phyloP scores from a whole-genome alignment of 768 basidiomycete genomes.

The Suillus spraguei region DNA sequence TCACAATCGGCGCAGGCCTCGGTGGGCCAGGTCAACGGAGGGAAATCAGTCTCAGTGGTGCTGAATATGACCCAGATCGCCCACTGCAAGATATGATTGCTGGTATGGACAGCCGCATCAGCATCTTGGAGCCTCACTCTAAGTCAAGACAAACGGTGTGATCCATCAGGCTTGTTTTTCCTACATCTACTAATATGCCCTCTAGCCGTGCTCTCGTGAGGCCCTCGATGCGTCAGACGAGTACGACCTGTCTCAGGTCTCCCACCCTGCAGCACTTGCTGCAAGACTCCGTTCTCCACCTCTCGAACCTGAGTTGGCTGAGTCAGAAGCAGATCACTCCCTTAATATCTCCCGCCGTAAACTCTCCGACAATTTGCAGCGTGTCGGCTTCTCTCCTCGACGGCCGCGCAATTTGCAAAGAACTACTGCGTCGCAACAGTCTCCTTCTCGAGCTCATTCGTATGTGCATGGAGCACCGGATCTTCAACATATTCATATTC shows the following conservation, averaged over 20 bases:
- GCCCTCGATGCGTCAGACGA: slow-evolving; percentile 65
- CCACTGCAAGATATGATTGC: slow-evolving; percentile 74
- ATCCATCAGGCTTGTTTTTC: slow-evolving; percentile 11
- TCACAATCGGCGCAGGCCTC: slow-evolving; percentile 86
- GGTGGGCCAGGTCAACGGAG: slow-evolving; percentile 51
- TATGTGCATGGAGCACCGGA: slow-evolving; percentile 15
- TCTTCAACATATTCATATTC: slow-evolving; percentile 1
- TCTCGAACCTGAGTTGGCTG: slow-evolving; percentile 49
- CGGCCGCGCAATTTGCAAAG: slow-evolving; percentile 58
- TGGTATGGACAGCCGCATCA: slow-evolving; percentile 56
- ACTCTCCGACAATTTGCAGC: slow-evolving; percentile 70
- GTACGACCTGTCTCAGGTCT: slow-evolving; percentile 61
- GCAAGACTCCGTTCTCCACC: slow-evolving; percentile 48
- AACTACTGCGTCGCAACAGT: slow-evolving; percentile 24
- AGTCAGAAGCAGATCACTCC: slow-evolving; percentile 48
- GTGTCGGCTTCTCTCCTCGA: slow-evolving; percentile 73
- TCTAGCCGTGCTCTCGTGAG: slow-evolving; percentile 45
- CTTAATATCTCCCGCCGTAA: slow-evolving; percentile 55
- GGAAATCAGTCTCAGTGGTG: slow-evolving; percentile 67
- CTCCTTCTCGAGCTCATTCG: slow-evolving; percentile 16
- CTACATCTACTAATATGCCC: slow-evolving; percentile 8
- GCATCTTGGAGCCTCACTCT: slow-evolving; percentile 55
- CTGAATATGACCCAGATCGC: slow-evolving; percentile 86
- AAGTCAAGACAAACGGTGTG: slow-evolving; percentile 51
- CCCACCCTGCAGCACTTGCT: slow-evolving; percentile 45